phyloP scores from a whole-genome alignment of 73 alveolate species.

The Tetrahymena malaccensis region DNA sequence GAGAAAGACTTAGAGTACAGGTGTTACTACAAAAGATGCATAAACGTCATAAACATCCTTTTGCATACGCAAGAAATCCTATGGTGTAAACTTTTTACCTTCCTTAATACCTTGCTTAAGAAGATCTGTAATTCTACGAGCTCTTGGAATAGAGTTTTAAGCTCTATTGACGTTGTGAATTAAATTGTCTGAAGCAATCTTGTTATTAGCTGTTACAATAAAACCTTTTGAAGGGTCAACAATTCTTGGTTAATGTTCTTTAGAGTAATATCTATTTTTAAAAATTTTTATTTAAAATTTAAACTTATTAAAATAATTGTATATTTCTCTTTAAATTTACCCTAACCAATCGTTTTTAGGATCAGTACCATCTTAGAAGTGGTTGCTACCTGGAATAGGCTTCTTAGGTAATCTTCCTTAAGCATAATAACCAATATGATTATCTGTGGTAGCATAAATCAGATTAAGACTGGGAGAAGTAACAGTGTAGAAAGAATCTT shows the following conservation, averaged over 20 bases:
- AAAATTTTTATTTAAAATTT: background rate
- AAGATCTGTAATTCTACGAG: constrained; percentile 12
- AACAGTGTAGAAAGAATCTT: constrained; percentile 14
- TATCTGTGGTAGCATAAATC: constrained; percentile 21
- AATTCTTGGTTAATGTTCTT: background rate
- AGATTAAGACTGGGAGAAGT: constrained; percentile 13
- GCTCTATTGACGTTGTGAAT: constrained; percentile 11
- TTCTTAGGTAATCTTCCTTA: constrained; percentile 26
- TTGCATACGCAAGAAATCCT: background rate
- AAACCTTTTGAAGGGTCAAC: constrained; percentile 31
- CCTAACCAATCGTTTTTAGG: background rate
- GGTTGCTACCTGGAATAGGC: constrained; percentile 14
- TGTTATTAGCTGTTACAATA: constrained; percentile 26
- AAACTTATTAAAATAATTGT: no score
- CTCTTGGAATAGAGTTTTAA: constrained; percentile 23
- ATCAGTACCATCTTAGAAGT: background rate
- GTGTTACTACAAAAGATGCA: background rate
- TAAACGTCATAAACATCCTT: constrained; percentile 10
- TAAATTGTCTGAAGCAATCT: constrained; percentile 15
- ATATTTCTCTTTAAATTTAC: no score
- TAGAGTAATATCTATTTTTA: background rate
- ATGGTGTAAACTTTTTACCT: constrained; percentile 8
- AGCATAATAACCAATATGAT: constrained; percentile 24
- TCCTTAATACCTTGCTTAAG: background rate
- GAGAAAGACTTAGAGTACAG: background rate